Evolutionary conservation across 441 rosid genomes (phyloP).

Genomic region (Mallotus japonicus): DNA sequence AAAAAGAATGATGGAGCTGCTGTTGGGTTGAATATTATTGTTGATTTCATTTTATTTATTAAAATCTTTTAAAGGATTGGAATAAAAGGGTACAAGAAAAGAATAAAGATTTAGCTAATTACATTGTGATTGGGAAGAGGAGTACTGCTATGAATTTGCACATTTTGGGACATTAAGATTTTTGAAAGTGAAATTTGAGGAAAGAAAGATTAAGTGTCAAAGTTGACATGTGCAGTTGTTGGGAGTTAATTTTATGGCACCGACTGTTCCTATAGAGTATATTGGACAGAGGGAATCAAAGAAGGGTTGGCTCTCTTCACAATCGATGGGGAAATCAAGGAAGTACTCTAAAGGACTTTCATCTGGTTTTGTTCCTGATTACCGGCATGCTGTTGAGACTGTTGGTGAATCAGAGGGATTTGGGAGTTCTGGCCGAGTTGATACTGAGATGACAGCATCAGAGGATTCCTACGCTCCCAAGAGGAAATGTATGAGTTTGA

Average conservation of each 20-base stretch:
- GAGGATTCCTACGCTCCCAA: conserved; percentile 56
- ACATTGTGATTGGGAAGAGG: background rate
- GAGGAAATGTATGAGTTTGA: conserved; percentile 61
- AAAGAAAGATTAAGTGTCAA: conserved; percentile 12
- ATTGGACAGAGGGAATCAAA: conserved; percentile 47
- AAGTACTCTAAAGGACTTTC: conserved; percentile 63
- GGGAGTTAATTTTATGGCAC: conserved; percentile 56
- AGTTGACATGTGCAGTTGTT: conserved; percentile 58
- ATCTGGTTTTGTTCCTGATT: conserved; percentile 63
- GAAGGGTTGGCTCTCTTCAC: conserved; percentile 39
- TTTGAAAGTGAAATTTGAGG: conserved; percentile 14
- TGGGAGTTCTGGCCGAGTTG: conserved; percentile 60
- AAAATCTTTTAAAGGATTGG: conserved; percentile 6
- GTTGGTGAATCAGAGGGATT: conserved; percentile 68
- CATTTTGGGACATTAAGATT: conserved; percentile 3
- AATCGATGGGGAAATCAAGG: conserved; percentile 66
- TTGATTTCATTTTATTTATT: conserved; percentile 8
- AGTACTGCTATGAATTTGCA: background rate
- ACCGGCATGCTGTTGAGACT: conserved; percentile 57
- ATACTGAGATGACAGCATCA: conserved; percentile 51
- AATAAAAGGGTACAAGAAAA: background rate
- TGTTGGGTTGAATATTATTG: conserved; percentile 8
- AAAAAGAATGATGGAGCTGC: background rate
- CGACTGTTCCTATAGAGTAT: conserved; percentile 60
- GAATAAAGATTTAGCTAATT: background rate